Percentiles rank a stretch among this genome's conserved stretches.
Evolutionary conservation across 257 asterid genomes (phyloP).

Genomic region (Solanum habrochaites): DNA sequence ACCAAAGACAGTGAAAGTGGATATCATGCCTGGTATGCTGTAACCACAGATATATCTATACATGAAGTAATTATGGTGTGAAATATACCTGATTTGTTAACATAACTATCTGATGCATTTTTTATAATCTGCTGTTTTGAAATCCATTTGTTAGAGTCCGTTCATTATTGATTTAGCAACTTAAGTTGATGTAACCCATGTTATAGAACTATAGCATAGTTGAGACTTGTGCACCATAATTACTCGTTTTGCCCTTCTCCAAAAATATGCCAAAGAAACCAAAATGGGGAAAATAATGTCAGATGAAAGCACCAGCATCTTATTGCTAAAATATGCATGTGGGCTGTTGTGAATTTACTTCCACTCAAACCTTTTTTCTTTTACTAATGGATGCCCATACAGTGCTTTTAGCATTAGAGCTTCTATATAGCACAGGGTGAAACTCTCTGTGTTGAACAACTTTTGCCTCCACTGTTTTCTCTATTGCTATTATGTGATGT

Average conservation of each 20-base stretch:
- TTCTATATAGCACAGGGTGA: background rate
- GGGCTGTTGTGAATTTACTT: background rate
- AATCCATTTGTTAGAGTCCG: background rate
- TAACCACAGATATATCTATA: background rate
- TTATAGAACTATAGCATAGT: background rate
- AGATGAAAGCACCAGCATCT: background rate
- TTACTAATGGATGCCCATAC: background rate
- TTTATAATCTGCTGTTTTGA: background rate
- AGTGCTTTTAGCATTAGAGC: background rate
- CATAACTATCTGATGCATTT: background rate
- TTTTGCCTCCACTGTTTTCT: background rate
- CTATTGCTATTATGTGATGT: background rate
- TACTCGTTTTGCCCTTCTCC: background rate
- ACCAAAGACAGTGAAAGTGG: slow-evolving; percentile 56
- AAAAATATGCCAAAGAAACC: no score
- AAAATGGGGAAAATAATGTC: background rate
- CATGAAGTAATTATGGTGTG: background rate
- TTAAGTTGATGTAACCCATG: background rate
- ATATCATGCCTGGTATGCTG: slow-evolving; percentile 64
- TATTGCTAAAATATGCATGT: background rate
- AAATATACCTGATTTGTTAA: background rate
- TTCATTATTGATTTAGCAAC: background rate
- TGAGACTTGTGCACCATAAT: background rate
- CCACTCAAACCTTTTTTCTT: background rate
- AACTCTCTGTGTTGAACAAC: background rate